Conservation (phyloP, 2,329 filamentous ascomycete species). For the Epicoccum sorghinum region DNA sequence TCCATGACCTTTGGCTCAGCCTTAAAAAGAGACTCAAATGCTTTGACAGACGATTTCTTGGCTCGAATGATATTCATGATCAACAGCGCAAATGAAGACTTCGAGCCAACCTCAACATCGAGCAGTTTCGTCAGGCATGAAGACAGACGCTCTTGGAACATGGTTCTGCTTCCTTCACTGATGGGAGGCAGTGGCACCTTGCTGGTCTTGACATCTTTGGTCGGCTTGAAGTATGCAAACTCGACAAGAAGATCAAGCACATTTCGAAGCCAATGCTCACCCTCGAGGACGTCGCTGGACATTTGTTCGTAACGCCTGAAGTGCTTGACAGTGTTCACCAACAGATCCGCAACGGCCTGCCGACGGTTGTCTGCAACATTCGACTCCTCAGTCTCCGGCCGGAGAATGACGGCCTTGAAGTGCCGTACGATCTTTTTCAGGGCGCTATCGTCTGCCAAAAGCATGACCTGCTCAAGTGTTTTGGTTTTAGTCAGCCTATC, state of each 20-base stretch:
- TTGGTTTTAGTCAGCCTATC: constrained; percentile 87
- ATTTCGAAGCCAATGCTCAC: constrained; percentile 52
- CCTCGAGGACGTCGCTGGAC: constrained; percentile 34
- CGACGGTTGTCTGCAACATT: constrained; percentile 54
- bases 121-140: constrained; percentile 62
- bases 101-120: constrained; percentile 25
- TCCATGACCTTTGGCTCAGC: constrained; percentile 54
- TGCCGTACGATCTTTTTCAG: constrained; percentile 60
- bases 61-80: constrained; percentile 37
- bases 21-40: constrained; percentile 54
- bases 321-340: constrained; percentile 57
- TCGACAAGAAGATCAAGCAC: constrained; percentile 55
- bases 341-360: constrained; percentile 58
- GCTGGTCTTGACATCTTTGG: constrained; percentile 37
- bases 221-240: constrained; percentile 57
- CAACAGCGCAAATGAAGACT: constrained; percentile 36
- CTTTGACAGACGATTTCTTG: constrained; percentile 38
- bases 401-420: constrained; percentile 54
- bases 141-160: constrained; percentile 61
- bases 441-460: constrained; percentile 60
- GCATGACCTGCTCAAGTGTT: constrained; percentile 76
- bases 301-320: constrained; percentile 41
- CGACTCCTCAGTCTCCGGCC: constrained; percentile 54
- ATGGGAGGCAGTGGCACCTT: constrained; percentile 53
- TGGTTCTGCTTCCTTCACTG: constrained; percentile 54